Evolutionary conservation across 257 asterid species (phyloP), one percentile per base, ranked within the genome.

Genomic region (Pogostemon cablin): DNA sequence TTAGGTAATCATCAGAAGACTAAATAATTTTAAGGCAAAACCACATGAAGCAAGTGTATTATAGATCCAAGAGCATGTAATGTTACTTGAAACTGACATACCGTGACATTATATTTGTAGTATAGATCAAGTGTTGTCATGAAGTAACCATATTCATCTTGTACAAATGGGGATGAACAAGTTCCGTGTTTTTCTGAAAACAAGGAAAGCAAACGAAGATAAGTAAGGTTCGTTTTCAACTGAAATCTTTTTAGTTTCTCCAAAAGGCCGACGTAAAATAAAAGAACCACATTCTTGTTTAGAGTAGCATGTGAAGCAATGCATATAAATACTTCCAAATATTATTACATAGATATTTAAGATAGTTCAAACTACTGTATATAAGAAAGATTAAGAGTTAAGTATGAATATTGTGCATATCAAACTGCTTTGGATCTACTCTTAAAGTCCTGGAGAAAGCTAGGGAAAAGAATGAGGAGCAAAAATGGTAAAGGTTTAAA

Each of bases 101-200:
- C 98, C 59, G 99, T 89, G 81, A 87, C 95, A 63, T 93, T 93
- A 72, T 85, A 85, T 71, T 93, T 82, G 93, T 86, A 85, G 78
- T 87, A 93, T n/a, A 86, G 78, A 70, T 87, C 79, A 72, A 93
- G 91, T 10, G 89, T 48, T 9, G 77, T 91, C 77, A 75, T 63
- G 67, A 93, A 93, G 82, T 91, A 93, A 46, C 55, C 83, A 67
- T 86, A 86, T 72, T 93, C 96, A 72, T 89, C 88, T 48, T 73
- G 80, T 53, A 86, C 65, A 38, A 80, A 88, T 37, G 96, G 74
- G 77, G 77, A 86, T 41, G 90, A 84, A 79, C 97, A 93, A 53
- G 99, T 90, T 78, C 99, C 99, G 61, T 93, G 97, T 65, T 93
- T 93, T 80, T 93, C 99, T 91, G 85, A 62, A 75, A 63, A 65